These are phyloP conservation scores for Coriolopsis trogii DNA, from an alignment of 1,284 basidiomycete genomes.

Conservation along the genomic window DNA sequence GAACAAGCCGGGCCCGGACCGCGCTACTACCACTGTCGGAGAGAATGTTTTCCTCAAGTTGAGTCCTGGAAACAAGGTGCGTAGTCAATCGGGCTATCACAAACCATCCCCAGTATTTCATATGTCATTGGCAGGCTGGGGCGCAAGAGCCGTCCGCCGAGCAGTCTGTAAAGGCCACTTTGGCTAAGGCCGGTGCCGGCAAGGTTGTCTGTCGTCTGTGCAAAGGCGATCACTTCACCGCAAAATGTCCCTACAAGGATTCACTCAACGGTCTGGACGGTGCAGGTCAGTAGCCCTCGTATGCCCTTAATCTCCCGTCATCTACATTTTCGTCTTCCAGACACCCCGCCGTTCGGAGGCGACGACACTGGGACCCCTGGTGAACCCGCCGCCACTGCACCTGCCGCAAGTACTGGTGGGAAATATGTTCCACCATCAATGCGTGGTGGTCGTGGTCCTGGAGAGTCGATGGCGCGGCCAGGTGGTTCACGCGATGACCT, in stretches of 20 bases:
- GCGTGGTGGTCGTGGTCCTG: slow-evolving; percentile 75
- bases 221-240: slow-evolving; percentile 97
- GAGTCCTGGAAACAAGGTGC: slow-evolving; percentile 82
- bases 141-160: slow-evolving; percentile 76
- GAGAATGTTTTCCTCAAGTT: slow-evolving; percentile 90
- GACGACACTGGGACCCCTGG: slow-evolving; percentile 48
- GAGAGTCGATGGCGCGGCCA: slow-evolving; percentile 79
- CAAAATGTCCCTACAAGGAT: slow-evolving; percentile 98
- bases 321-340: slow-evolving; percentile 26
- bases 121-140: slow-evolving; percentile 39
- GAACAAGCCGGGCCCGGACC: slow-evolving; percentile 87
- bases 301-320: no score
- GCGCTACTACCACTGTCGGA: slow-evolving; percentile 94
- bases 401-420: slow-evolving; percentile 49
- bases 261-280: slow-evolving; percentile 81
- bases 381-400: slow-evolving; percentile 45
- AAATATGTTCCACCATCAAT: slow-evolving; percentile 96
- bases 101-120: no score
- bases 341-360: slow-evolving; percentile 56
- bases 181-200: slow-evolving; percentile 76
- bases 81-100: slow-evolving; percentile 15
- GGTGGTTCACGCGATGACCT: slow-evolving; percentile 81
- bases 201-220: slow-evolving; percentile 94
- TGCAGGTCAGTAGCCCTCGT: no score
- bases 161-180: slow-evolving; percentile 71